phyloP scores from a whole-genome alignment of 768 basidiomycete genomes.

The Russula compacta region DNA sequence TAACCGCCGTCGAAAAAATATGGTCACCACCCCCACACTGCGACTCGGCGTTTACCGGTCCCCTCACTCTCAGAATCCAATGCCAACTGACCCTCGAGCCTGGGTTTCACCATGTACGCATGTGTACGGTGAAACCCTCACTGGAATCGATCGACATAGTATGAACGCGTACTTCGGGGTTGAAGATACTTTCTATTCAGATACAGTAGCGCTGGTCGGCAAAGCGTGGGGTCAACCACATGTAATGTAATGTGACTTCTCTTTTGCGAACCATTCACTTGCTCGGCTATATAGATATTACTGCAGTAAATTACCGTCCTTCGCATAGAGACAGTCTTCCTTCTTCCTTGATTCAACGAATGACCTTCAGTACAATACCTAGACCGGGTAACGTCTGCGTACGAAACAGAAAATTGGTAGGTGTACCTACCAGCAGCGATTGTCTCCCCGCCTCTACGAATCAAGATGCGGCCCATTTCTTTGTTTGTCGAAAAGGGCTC shows the following conservation, averaged over 20 bases:
- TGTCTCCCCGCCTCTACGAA: slow-evolving; percentile 87
- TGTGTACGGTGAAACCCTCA: background rate
- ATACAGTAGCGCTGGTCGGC: too few relatives aligned
- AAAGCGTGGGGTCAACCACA: too few relatives aligned
- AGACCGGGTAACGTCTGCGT: background rate
- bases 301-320: background rate
- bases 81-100: background rate
- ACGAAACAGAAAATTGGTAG: background rate
- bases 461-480: slow-evolving; percentile 88
- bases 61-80: background rate
- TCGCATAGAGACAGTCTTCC: background rate
- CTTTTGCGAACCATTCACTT: too few relatives aligned
- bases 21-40: too few relatives aligned
- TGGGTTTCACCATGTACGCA: background rate
- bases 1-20: too few relatives aligned
- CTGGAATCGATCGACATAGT: background rate
- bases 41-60: too few relatives aligned
- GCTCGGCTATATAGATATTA: background rate
- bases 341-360: background rate
- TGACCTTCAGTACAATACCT: slow-evolving; percentile 11
- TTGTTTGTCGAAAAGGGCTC: slow-evolving; percentile 86
- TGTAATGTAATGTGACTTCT: too few relatives aligned
- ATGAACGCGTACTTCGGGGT: background rate
- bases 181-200: too few relatives aligned
- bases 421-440: slow-evolving; percentile 69